Percentiles rank a stretch among this genome's conserved stretches.
Conservation (phyloP, 176 grass and related monocot genomes). For the Cenchrus americanus region DNA sequence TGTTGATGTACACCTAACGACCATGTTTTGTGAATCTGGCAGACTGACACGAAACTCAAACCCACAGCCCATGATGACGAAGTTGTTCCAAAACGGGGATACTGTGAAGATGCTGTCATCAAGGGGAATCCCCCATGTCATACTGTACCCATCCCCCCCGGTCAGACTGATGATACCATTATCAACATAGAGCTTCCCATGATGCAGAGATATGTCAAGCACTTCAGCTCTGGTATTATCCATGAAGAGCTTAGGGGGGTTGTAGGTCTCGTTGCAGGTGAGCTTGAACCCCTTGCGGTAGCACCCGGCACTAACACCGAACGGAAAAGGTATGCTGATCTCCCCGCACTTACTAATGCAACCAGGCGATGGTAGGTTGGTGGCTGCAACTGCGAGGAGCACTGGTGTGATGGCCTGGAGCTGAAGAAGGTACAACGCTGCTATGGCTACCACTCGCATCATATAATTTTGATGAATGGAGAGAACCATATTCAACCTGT, state of each 20-base stretch:
- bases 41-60: constrained; percentile 17
- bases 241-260: constrained; percentile 44
- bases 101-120: constrained; percentile 20
- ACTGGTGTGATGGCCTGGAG: background rate
- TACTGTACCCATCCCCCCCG: background rate
- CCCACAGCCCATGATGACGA: constrained; percentile 43
- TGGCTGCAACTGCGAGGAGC: background rate
- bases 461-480: constrained; percentile 6
- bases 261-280: constrained; percentile 14
- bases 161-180: constrained; percentile 22
- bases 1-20: background rate
- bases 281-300: constrained; percentile 38
- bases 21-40: background rate
- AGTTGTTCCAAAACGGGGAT: constrained; percentile 32
- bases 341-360: constrained; percentile 36
- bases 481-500: background rate
- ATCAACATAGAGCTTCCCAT: background rate
- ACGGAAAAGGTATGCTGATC: constrained; percentile 45
- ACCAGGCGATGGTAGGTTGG: background rate
- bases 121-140: constrained; percentile 23
- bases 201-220: background rate
- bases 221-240: background rate
- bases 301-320: constrained; percentile 40
- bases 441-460: background rate
- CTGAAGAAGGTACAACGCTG: background rate